A percentile compares a stretch with the other conserved stretches of the same genome.
These are phyloP conservation scores for Olyra latifolia DNA, from an alignment of 176 grass and related monocot species.

Conservation along the genomic window DNA sequence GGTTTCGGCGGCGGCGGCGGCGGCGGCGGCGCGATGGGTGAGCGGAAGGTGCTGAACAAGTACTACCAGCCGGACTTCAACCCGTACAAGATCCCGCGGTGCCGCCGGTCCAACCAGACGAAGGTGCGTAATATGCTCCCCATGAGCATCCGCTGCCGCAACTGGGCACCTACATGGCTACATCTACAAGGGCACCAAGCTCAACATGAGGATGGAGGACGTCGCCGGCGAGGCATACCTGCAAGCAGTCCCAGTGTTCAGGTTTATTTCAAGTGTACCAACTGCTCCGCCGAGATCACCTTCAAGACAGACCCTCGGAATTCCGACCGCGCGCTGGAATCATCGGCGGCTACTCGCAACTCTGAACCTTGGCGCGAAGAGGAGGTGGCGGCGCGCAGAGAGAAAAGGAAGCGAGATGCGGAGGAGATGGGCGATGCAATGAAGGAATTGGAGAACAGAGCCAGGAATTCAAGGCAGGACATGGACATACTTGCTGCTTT, in stretches of 20 bases:
- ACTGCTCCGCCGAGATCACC: constrained; percentile 77
- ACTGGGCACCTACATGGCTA: constrained; percentile 68
- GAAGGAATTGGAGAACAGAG: constrained; percentile 54
- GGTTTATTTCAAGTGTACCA: constrained; percentile 82
- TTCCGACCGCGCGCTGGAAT: constrained; percentile 73
- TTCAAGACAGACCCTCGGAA: constrained; percentile 88
- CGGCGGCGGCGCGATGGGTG: constrained; percentile 22
- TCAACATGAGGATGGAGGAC: constrained; percentile 66
- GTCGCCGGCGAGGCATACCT: constrained; percentile 60
- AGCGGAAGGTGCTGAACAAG: constrained; percentile 65
- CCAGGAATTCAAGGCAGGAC: constrained; percentile 51
- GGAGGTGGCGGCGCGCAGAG: constrained; percentile 57
- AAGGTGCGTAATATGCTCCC: constrained; percentile 68
- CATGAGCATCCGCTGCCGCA: constrained; percentile 67
- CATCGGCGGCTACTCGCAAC: constrained; percentile 56
- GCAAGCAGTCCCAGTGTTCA: constrained; percentile 62
- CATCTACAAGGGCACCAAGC: constrained; percentile 64
- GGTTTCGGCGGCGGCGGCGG: neutral
- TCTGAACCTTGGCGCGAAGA: constrained; percentile 74
- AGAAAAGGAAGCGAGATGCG: constrained; percentile 63
- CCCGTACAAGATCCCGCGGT: constrained; percentile 60
- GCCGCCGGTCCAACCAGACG: constrained; percentile 57
- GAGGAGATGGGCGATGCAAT: constrained; percentile 89
- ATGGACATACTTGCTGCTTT: constrained; percentile 61
- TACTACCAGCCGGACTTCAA: constrained; percentile 61